phyloP scores from a whole-genome alignment of 2,329 filamentous ascomycete genomes.

The Monosporascus sp. region DNA sequence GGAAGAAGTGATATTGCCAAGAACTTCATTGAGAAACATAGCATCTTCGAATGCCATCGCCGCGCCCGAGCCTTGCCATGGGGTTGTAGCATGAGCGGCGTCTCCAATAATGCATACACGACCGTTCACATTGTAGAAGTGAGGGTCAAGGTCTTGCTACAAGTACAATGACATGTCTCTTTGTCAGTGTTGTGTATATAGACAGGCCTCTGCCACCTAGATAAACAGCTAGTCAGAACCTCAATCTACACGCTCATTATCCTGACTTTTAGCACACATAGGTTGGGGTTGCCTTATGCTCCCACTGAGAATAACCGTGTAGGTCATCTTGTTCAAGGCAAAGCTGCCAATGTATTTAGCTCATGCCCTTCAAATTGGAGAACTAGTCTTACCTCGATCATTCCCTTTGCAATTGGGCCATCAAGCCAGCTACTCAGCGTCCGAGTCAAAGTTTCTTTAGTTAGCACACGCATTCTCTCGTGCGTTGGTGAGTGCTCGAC shows the following conservation, averaged over 20 bases:
- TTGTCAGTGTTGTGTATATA: too few relatives aligned
- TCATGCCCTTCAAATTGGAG: too few relatives aligned
- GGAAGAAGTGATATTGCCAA: not conserved
- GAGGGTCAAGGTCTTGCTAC: too few relatives aligned
- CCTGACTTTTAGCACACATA: too few relatives aligned
- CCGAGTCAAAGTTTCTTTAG: not conserved
- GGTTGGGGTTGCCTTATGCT: not conserved
- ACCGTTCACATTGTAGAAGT: not conserved
- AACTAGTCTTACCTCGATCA: not conserved
- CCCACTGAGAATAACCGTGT: not conserved
- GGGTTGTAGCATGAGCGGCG: not conserved
- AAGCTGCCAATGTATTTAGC: not conserved
- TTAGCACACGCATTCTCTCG: not conserved
- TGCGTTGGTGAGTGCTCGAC: not conserved
- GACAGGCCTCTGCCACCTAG: too few relatives aligned
- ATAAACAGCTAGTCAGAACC: too few relatives aligned
- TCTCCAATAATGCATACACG: not conserved
- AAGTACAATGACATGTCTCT: too few relatives aligned
- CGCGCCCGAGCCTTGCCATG: not conserved
- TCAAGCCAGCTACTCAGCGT: not conserved
- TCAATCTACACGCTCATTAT: too few relatives aligned
- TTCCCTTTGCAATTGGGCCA: not conserved
- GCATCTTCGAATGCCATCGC: not conserved
- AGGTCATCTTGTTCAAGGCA: not conserved
- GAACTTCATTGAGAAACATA: not conserved